phyloP scores from a whole-genome alignment of 2,329 filamentous ascomycete genomes.

The Neofusicoccum laricinum region DNA sequence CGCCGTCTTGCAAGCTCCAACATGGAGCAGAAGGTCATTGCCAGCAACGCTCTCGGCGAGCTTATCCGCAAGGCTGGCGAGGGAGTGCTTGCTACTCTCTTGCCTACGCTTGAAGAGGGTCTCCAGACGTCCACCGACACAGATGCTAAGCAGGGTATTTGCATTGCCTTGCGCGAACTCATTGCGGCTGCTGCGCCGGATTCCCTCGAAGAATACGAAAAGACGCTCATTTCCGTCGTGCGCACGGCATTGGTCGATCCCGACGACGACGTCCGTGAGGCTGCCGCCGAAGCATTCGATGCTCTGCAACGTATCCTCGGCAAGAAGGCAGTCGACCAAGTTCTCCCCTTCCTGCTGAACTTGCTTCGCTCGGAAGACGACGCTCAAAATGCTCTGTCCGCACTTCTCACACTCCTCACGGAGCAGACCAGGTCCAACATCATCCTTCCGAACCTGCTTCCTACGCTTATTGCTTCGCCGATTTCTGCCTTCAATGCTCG shows the following conservation, averaged over 20 bases:
- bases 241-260: constrained; percentile 88
- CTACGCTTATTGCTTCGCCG: constrained; percentile 83
- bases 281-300: constrained; percentile 95
- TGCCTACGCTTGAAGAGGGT: constrained; percentile 90
- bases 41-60: constrained; percentile 93
- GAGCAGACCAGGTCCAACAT: constrained; percentile 93
- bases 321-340: constrained; percentile 92
- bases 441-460: constrained; percentile 92
- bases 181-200: constrained; percentile 87
- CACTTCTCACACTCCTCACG: constrained; percentile 88
- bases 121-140: constrained; percentile 79
- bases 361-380: constrained; percentile 82
- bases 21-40: constrained; percentile 98
- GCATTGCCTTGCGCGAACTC: constrained; percentile 89
- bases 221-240: constrained; percentile 90
- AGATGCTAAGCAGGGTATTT: constrained; percentile 95
- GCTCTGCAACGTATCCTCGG: constrained; percentile 89
- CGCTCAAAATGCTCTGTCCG: constrained; percentile 88
- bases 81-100: constrained; percentile 78
- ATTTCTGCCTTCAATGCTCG: constrained; percentile 94
- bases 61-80: constrained; percentile 96
- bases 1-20: constrained; percentile 90
- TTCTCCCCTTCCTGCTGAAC: constrained; percentile 86
- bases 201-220: constrained; percentile 89
- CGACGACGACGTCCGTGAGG: constrained; percentile 86